Base-by-base conservation (phyloP, 2,329 filamentous ascomycete genomes). In the Penicillium sp. region DNA sequence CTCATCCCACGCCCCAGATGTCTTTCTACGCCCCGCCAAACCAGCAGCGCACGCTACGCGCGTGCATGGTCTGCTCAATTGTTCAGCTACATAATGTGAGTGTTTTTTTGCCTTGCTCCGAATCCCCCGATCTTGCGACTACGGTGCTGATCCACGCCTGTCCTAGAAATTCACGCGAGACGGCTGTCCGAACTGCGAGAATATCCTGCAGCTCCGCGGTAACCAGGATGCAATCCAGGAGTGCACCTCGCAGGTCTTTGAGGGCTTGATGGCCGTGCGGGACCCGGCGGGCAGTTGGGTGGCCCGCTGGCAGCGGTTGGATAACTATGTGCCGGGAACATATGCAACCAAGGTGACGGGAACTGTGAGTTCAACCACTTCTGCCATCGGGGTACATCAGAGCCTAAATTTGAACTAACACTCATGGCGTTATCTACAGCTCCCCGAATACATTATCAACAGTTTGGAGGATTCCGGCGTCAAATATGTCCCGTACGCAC, bases 61-160 rank as follows among this genome's bases (percentile, higher is more conserved):
- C 93, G 60, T 98, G 93, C 76, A 96, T 98, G 89, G 88, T 97
- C 56, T 98, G 93, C 80, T 91, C 88, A 39, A 86, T 97, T 63
- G 87, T 97, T 51, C 88, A 91, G 75, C 84, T 86, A 46, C 81
- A 84, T 60, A 77, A 76, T 53, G 86, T 89, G 73, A 54, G 78
- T 64, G 33, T 29, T 13, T 20, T 33, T 35, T 32, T 28, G 36
- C 40, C 20, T 32, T 6, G 45, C 47, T 19, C 42, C 41, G 33
- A 40, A 20, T 34, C 38, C 35, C 21, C n/a, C n/a, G n/a, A n/a
- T n/a, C n/a, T 25, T 14, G 23, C 31, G n/a, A 9, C 31, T 15
- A 16, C 18, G 7, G 14, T 16, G 27, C 26, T 39, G 30, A 38
- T 34, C 20, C 36, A 6, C 26, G 29, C 13, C 13, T 41, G 25